Percentiles rank a stretch among this genome's conserved stretches.
Evolutionary conservation across 2,329 filamentous ascomycete species (phyloP).

Genomic region (Nemania serpens): DNA sequence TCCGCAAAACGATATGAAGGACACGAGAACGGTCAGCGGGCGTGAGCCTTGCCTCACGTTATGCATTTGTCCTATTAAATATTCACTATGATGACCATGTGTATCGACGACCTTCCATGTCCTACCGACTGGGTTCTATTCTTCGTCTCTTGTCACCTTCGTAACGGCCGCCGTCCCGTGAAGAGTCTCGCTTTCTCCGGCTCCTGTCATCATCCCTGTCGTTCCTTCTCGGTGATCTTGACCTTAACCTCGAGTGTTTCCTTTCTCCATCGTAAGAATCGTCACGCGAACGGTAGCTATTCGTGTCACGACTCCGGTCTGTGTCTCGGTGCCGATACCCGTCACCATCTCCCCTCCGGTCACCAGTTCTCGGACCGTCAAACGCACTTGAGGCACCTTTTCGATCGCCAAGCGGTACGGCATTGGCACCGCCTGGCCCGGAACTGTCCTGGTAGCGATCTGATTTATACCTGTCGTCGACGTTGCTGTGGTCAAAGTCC

Average conservation of each 20-base stretch:
- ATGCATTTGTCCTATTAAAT: conserved; percentile 26
- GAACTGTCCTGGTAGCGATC: conserved; percentile 59
- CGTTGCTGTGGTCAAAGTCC: conserved; percentile 49
- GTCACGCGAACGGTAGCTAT: conserved; percentile 41
- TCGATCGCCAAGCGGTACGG: conserved; percentile 69
- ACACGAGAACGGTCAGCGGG: background rate
- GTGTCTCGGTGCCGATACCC: conserved; percentile 34
- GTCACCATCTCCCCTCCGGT: conserved; percentile 34
- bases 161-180: conserved; percentile 58
- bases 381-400: conserved; percentile 44
- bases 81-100: conserved; percentile 24
- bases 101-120: conserved; percentile 18
- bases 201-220: conserved; percentile 51
- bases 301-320: conserved; percentile 39
- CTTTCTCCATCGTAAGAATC: conserved; percentile 42
- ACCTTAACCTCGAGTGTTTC: conserved; percentile 54
- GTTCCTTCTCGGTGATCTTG: conserved; percentile 55
- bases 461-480: conserved; percentile 70
- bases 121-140: conserved; percentile 51
- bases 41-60: conserved; percentile 17
- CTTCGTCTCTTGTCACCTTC: conserved; percentile 64
- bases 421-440: conserved; percentile 67
- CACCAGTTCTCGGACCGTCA: conserved; percentile 48
- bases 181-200: conserved; percentile 62
- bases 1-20: background rate